Base-by-base conservation (phyloP, 2,329 filamentous ascomycete species). In the Colletotrichum destructivum region DNA sequence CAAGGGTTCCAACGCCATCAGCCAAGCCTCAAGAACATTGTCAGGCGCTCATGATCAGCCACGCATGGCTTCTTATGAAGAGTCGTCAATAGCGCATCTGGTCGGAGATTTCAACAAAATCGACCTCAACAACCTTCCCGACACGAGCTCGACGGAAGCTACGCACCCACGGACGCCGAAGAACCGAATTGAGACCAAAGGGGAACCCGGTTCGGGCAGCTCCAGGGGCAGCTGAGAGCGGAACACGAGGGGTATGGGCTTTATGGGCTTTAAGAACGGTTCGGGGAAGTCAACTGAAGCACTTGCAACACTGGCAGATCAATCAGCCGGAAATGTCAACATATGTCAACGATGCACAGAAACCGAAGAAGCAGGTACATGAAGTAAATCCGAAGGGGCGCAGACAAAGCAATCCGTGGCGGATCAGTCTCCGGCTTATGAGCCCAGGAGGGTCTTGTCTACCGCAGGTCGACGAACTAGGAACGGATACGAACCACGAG, bases 41-140 rank as follows among this genome's bases (percentile, higher is more conserved):
- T 23, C 59, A 15, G 62, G 54, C 38, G n/a, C 26, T 18, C 11
- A 42, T 1, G 46, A 21, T 7, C 38, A 18, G n/a, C 35, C 31
- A 15, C 64, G 44, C 21, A 21, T 57, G 4, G 21, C 16, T 11
- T n/a, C 18, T 2, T 69, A 69, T 23, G 47, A 64, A 6, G 69
- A 69, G 42, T 57, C 69, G 3, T 72, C 69, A 2, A 72, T 72
- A 61, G 65, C 65, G 8, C 69, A 72, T 5, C 16, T 72, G 21
- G 35, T 72, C 7, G 69, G 59, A 15, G 69, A 63, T 2, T 72
- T 72, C 7, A 60, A 68, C 9, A 21, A 44, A 0, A 64, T 72
- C 40, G 65, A 69, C n/a, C 54, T 72, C 1, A 60, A 69, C 21
- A 35, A 64, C 6, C 44, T 64, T 12, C 8, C n/a, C 2, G 64